phyloP scores from a whole-genome alignment of 345 rosid species.

The Eucalyptus dawsonii region DNA sequence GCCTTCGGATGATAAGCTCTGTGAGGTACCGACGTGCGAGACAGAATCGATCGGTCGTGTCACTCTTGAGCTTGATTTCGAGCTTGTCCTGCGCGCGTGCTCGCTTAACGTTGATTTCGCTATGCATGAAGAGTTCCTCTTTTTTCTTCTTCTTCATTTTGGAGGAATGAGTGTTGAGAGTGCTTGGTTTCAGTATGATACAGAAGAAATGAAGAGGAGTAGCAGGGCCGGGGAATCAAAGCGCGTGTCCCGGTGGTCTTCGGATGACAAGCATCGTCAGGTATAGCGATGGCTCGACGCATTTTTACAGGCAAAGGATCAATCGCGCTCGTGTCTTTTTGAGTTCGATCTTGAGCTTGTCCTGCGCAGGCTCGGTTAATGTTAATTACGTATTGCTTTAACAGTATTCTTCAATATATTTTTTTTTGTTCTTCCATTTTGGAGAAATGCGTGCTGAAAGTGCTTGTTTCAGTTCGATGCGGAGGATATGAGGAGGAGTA shows the following conservation, averaged over 20 bases:
- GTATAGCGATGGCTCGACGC: conserved; percentile 8
- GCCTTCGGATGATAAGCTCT: background rate
- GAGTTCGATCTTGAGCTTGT: background rate
- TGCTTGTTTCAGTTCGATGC: too few species aligned
- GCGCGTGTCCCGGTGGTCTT: conserved; percentile 19
- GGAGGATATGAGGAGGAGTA: background rate
- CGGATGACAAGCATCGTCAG: conserved; percentile 47
- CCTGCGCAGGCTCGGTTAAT: background rate
- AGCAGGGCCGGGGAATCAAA: background rate
- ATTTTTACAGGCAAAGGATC: background rate
- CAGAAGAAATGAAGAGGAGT: background rate
- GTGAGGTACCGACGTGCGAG: background rate
- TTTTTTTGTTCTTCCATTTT: background rate
- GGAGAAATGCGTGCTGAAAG: background rate
- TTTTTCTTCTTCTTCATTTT: too few species aligned
- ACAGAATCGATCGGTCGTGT: background rate
- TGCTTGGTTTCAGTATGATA: background rate
- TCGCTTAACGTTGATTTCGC: background rate
- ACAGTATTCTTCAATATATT: too few species aligned
- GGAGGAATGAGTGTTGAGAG: background rate
- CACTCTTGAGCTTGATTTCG: background rate
- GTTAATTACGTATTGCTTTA: background rate
- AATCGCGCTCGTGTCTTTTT: background rate
- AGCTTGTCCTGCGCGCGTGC: too few species aligned
- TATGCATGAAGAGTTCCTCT: background rate